phyloP scores from a whole-genome alignment of 106 monocot species.

The Dendrobium nobile region DNA sequence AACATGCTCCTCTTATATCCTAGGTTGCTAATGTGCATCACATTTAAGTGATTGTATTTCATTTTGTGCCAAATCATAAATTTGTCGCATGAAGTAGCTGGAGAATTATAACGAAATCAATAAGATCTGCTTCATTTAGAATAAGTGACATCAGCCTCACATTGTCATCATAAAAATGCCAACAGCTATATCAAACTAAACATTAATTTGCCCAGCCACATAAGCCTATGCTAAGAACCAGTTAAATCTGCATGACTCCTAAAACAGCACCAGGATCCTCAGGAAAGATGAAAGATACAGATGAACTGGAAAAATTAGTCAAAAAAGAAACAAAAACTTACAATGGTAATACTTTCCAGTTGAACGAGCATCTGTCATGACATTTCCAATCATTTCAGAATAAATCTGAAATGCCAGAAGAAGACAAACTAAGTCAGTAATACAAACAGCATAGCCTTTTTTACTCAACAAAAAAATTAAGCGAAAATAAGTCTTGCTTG shows the following conservation, averaged over 20 bases:
- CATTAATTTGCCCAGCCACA: neutral
- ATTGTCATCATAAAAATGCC: neutral
- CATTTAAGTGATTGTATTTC: neutral
- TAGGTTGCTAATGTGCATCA: neutral
- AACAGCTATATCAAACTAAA: neutral
- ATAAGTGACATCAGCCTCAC: neutral
- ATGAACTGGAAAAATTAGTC: neutral
- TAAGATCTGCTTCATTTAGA: neutral
- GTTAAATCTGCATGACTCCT: neutral
- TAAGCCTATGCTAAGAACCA: neutral
- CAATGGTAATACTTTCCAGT: slow-evolving; percentile 99
- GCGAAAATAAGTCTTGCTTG: neutral
- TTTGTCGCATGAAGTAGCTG: neutral
- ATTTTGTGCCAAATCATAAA: neutral
- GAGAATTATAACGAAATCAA: neutral
- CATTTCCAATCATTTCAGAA: slow-evolving; percentile 99
- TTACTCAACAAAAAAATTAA: neutral
- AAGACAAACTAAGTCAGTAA: slow-evolving; percentile 2
- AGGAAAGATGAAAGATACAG: neutral
- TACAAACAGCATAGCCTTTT: neutral
- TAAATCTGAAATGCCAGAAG: slow-evolving; percentile 57
- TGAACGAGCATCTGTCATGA: slow-evolving; percentile 97
- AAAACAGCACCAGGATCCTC: neutral
- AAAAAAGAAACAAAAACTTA: slow-evolving; percentile 31
- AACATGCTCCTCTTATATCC: neutral